Conservation (phyloP, 495 filamentous ascomycete species). For the Arthonia radiata region DNA sequence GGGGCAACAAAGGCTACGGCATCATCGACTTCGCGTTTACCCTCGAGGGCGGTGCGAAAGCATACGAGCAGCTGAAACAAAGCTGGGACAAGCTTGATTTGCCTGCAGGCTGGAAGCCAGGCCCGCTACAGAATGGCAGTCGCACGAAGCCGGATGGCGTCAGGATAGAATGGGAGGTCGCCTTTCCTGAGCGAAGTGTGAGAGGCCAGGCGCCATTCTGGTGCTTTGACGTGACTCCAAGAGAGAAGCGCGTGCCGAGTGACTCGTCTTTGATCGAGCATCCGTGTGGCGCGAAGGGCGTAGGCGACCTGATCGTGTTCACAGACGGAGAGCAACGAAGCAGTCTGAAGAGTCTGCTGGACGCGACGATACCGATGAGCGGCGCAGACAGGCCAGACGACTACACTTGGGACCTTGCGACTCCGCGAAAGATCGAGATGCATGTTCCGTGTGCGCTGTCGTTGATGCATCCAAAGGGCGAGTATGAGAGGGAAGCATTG, state of each 20-base stretch:
- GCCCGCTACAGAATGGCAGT: slow-evolving; percentile 15
- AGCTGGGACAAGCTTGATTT: slow-evolving; percentile 10
- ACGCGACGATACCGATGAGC: too few relatives aligned
- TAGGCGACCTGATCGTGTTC: too few relatives aligned
- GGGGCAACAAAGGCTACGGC: slow-evolving; percentile 18
- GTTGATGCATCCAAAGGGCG: too few relatives aligned
- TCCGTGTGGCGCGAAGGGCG: slow-evolving; percentile 19
- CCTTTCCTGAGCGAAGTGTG: slow-evolving; percentile 17
- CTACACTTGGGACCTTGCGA: too few relatives aligned
- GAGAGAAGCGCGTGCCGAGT: slow-evolving; percentile 20
- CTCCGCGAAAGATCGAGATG: too few relatives aligned
- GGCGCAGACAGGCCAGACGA: too few relatives aligned
- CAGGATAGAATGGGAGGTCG: slow-evolving; percentile 24
- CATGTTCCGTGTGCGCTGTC: too few relatives aligned
- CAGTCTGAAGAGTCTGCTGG: too few relatives aligned
- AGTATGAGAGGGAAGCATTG: too few relatives aligned
- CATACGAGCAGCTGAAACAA: slow-evolving; percentile 6
- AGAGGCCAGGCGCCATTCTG: slow-evolving; percentile 24
- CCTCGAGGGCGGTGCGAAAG: slow-evolving; percentile 3
- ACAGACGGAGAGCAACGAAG: too few relatives aligned
- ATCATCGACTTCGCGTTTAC: slow-evolving; percentile 29
- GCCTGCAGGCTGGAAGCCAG: slow-evolving; percentile 5
- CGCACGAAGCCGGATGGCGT: slow-evolving; percentile 19
- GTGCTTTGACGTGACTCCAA: slow-evolving; percentile 27
- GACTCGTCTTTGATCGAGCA: slow-evolving; percentile 13